phyloP scores from a whole-genome alignment of 164 flowering plant species.

The Taxillus chinensis region DNA sequence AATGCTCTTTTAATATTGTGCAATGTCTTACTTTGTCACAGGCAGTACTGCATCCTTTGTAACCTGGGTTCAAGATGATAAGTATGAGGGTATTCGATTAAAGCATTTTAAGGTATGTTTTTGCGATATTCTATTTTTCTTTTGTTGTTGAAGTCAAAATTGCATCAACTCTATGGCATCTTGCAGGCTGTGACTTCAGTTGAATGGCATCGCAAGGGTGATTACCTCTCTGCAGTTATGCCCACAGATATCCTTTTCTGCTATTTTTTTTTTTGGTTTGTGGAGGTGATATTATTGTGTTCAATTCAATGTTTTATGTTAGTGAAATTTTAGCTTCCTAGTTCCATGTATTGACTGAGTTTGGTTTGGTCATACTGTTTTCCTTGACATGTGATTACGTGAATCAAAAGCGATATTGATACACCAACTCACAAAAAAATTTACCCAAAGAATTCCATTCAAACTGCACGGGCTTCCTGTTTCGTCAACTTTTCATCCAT shows the following conservation, averaged over 20 bases:
- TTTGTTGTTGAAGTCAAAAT: neutral
- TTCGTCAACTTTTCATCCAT: slow-evolving; percentile 76
- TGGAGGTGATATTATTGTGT: neutral
- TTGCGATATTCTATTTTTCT: neutral
- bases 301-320: neutral
- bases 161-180: neutral
- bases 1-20: neutral
- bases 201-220: slow-evolving; percentile 99
- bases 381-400: slow-evolving; percentile 59
- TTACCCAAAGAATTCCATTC: slow-evolving; percentile 56
- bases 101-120: slow-evolving; percentile 68
- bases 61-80: slow-evolving; percentile 68
- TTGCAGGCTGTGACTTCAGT: slow-evolving; percentile 69
- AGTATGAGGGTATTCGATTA: slow-evolving; percentile 58
- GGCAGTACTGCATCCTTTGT: slow-evolving; percentile 31
- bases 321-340: neutral
- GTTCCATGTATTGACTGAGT: neutral
- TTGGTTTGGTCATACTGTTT: neutral
- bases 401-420: slow-evolving; percentile 77
- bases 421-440: slow-evolving; percentile 81
- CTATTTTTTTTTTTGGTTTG: neutral
- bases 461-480: slow-evolving; percentile 90
- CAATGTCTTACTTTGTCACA: slow-evolving; percentile 12
- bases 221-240: slow-evolving; percentile 80
- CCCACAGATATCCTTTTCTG: slow-evolving; percentile 86